Evolutionary conservation across 352 stramenopile species (phyloP).

Genomic region (Phytophthora chlamydospora): DNA sequence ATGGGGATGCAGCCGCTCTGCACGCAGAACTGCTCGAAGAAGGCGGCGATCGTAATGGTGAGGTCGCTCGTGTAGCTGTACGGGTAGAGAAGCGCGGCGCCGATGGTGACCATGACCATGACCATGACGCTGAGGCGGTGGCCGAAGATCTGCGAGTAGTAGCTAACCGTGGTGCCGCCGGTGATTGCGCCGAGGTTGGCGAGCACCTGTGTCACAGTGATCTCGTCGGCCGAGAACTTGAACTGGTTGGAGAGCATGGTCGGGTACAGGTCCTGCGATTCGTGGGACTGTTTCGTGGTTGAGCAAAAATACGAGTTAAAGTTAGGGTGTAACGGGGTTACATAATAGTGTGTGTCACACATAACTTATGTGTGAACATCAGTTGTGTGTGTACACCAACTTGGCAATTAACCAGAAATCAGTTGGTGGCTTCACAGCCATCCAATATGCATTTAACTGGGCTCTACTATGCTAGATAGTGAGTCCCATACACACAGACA

Average conservation of each 20-base stretch:
- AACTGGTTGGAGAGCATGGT: constrained; percentile 57
- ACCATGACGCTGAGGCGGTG: constrained; percentile 50
- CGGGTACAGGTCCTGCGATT: constrained; percentile 53
- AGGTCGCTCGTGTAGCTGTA: constrained; percentile 45
- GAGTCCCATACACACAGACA: too few species aligned
- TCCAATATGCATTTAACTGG: too few species aligned
- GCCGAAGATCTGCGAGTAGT: constrained; percentile 57
- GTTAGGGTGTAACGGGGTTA: constrained; percentile 13
- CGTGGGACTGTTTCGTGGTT: constrained; percentile 41
- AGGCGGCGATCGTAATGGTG: constrained; percentile 40
- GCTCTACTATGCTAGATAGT: too few species aligned
- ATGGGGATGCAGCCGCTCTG: constrained; percentile 58
- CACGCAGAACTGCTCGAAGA: constrained; percentile 57
- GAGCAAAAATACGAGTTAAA: constrained; percentile 4
- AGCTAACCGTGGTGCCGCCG: constrained; percentile 46
- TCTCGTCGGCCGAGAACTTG: constrained; percentile 44
- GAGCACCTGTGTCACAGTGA: constrained; percentile 50
- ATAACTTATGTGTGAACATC: too few species aligned
- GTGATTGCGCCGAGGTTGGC: constrained; percentile 52
- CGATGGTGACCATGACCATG: constrained; percentile 35
- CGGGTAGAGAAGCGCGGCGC: constrained; percentile 48
- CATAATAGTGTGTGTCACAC: too few species aligned
- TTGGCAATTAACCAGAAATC: too few species aligned
- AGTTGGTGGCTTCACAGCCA: too few species aligned
- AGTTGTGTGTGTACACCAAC: too few species aligned